Evolutionary conservation across 768 basidiomycete genomes (phyloP).

Genomic region (Tricholoma saponaceum): DNA sequence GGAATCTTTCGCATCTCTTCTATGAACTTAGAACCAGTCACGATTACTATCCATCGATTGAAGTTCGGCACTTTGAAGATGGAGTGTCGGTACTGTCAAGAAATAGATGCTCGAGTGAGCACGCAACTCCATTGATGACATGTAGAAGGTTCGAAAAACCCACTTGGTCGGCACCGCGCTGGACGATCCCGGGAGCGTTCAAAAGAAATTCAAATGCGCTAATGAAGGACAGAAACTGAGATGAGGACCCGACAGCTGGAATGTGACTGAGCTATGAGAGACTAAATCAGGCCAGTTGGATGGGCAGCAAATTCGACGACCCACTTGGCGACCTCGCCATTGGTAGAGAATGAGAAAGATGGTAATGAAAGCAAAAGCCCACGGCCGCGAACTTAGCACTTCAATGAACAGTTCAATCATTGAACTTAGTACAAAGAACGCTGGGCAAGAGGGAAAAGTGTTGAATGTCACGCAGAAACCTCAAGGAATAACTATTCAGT

Average conservation of each 20-base stretch:
- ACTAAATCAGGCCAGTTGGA: not conserved
- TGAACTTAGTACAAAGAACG: no score
- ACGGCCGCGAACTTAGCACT: no score
- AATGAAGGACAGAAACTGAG: not conserved
- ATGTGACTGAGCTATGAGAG: not conserved
- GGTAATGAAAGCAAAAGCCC: no score
- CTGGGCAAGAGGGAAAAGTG: no score
- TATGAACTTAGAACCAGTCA: slow-evolving; percentile 26
- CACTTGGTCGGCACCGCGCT: not conserved
- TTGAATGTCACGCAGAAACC: no score
- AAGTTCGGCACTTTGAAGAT: no score
- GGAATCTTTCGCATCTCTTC: slow-evolving; percentile 36
- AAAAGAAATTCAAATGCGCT: not conserved
- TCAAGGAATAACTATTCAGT: no score
- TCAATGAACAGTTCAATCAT: no score
- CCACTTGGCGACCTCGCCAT: not conserved
- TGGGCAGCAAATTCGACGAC: not conserved
- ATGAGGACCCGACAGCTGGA: not conserved
- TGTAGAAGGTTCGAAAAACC: no score
- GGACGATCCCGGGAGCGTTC: not conserved
- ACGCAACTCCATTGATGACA: no score
- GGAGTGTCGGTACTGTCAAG: slow-evolving; percentile 17
- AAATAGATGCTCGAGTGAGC: not conserved
- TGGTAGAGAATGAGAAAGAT: not conserved
- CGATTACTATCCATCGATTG: slow-evolving; percentile 35